Conservation (phyloP, 805 yeast genomes). For the Lachancea mirantina region DNA sequence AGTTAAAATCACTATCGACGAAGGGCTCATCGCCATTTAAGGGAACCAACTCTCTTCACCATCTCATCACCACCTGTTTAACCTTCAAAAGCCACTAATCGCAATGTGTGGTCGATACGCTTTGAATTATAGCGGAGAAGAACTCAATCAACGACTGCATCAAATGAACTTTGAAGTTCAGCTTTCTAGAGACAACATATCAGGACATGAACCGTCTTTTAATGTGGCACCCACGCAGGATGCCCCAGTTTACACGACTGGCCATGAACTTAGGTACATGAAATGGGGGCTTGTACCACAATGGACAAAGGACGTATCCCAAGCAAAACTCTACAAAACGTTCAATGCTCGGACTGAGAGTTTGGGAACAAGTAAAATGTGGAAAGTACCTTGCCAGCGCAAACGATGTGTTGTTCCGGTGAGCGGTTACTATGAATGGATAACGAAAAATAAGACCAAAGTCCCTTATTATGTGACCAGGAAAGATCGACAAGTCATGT, state of each 20-base stretch:
- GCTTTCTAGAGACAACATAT: not conserved
- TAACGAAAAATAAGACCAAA: constrained; percentile 33
- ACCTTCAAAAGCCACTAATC: too few species aligned
- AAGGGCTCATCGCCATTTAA: too few species aligned
- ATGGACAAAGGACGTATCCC: constrained; percentile 43
- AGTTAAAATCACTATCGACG: too few species aligned
- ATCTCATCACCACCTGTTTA: too few species aligned
- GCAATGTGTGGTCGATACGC: constrained; percentile 61
- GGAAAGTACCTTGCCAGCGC: constrained; percentile 45
- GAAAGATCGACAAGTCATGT: constrained; percentile 46
- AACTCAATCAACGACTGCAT: constrained; percentile 10
- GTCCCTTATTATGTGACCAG: constrained; percentile 61
- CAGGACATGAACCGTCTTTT: constrained; percentile 30
- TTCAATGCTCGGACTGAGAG: constrained; percentile 75
- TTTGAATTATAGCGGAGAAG: constrained; percentile 30
- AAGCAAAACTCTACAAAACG: constrained; percentile 37
- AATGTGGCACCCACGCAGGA: constrained; percentile 57
- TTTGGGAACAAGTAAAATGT: constrained; percentile 41
- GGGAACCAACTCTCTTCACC: too few species aligned
- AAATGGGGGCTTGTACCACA: constrained; percentile 74
- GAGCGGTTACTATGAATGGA: constrained; percentile 86
- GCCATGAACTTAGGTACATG: constrained; percentile 44
- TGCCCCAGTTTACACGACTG: constrained; percentile 35
- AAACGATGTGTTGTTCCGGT: constrained; percentile 71
- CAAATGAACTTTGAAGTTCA: constrained; percentile 1